A percentile compares a stretch with the other conserved stretches of the same genome.
Conservation (phyloP, 2,329 filamentous ascomycete species). For the Phoma sp. region DNA sequence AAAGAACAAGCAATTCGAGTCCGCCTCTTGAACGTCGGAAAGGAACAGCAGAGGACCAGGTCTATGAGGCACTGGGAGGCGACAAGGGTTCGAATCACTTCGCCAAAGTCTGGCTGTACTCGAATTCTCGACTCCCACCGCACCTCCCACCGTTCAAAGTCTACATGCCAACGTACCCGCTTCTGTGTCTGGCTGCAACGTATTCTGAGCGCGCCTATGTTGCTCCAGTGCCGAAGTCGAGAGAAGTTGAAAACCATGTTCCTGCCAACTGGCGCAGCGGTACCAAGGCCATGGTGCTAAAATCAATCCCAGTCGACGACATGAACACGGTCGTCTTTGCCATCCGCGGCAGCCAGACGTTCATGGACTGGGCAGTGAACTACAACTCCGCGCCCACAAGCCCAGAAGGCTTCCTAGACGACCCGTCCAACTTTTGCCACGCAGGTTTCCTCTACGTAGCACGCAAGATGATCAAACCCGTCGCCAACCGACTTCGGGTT, state of each 20-base stretch:
- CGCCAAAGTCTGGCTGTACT: slow-evolving; percentile 78
- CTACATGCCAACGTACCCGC: slow-evolving; percentile 76
- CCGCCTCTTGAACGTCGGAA: slow-evolving; percentile 22
- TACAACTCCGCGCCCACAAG: slow-evolving; percentile 71
- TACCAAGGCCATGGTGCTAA: slow-evolving; percentile 87
- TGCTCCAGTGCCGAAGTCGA: slow-evolving; percentile 56
- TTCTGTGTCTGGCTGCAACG: slow-evolving; percentile 78
- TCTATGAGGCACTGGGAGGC: slow-evolving; percentile 21
- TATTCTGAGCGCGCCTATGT: slow-evolving; percentile 79
- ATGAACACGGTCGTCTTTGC: slow-evolving; percentile 83
- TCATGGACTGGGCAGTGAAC: slow-evolving; percentile 88
- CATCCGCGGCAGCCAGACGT: slow-evolving; percentile 78
- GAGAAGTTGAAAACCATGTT: slow-evolving; percentile 72
- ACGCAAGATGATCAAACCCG: slow-evolving; percentile 73
- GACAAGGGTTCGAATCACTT: slow-evolving; percentile 56
- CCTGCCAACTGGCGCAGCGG: slow-evolving; percentile 73
- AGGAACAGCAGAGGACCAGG: slow-evolving; percentile 20
- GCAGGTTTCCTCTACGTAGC: slow-evolving; percentile 80
- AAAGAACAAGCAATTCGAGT: slow-evolving; percentile 22
- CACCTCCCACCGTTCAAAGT: slow-evolving; percentile 72
- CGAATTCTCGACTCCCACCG: slow-evolving; percentile 75
- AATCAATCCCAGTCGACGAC: slow-evolving; percentile 78
- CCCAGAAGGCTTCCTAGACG: slow-evolving; percentile 76
- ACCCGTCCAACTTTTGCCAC: slow-evolving; percentile 78
- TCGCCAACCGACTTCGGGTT: slow-evolving; percentile 72